Base-by-base conservation (phyloP, 352 stramenopile genomes). In the Globisporangium abappressorium region DNA sequence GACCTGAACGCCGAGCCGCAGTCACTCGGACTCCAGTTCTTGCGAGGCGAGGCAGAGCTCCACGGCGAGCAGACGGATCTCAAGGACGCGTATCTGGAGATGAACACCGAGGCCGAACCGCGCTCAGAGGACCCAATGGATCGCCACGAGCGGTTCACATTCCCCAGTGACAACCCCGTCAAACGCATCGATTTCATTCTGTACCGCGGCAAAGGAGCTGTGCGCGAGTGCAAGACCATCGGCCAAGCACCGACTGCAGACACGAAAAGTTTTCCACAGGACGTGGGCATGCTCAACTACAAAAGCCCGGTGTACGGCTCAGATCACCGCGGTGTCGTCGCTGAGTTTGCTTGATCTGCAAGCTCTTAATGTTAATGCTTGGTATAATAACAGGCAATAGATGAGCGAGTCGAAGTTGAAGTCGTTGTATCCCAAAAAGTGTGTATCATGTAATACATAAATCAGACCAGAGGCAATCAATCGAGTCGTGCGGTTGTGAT, bases 141-240 rank as follows among this genome's bases (percentile, higher is more conserved):
- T 62, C 79, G 77, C 4, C 58, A 73, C 18, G 58, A 73, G 43
- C 85, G 81, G 62, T 94, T 95, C 64, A 97, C 90, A 12, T 97
- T 97, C 61, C 87, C 90, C 15, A 94, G 82, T 62, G 89, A 97
- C 65, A 80, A 85, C 28, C 90, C 90, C 8, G 72, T 79, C 20
- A 97, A 97, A 61, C 85, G 88, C n/a, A 97, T 97, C 57, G 90
- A 97, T 65, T 93, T 94, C 41, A 76, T 93, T 18, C 56, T 96
- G 34, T 92, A 80, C 57, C 83, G 87, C 15, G 82, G 90, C 49
- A 77, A 92, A 71, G 83, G 79, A 20, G 41, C 61, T 1, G 83
- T 93, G 7, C 80, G 86, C 46, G 70, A 90, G 60, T 93, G 84
- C 59, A 73, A 92, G 24, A 88, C 91, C 59, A 76, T 97, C 55